Base-by-base conservation (phyloP, 129 eudicot species). In the Ambrosia trifida region DNA sequence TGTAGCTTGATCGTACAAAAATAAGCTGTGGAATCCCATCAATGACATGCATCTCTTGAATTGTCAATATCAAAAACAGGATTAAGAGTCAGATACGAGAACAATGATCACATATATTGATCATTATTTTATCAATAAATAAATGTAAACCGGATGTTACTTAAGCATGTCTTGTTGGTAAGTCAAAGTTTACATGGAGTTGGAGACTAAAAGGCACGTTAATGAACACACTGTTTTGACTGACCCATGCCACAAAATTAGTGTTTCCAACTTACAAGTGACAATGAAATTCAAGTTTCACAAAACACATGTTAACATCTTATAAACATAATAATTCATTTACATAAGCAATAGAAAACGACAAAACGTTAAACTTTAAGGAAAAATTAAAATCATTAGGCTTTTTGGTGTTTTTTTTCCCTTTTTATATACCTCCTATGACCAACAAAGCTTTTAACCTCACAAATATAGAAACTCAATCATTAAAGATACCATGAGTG, bases 21-120 rank as follows among this genome's bases (percentile, higher is more conserved):
- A 94, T 94, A 66, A 94, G 95, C 72, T 94, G 98, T n/a, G 98
- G 98, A 51, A 80, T 80, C 76, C 97, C 95, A 61, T 94, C 98
- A 51, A 94, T 94, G 57, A 94, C 92, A 66, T 94, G 98, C 84
- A 94, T 51, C 76, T 94, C 98, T 89, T 80, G 68, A 81, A 59
- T 76, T 59, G 19, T 40, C 60, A 47, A 3, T 24, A 46, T 46
- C n/a, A 43, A 3, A 31, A 35, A 36, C 53, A 40, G 18, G 1
- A 8, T 52, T 28, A 52, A 52, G 14, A 8, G 62, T 63, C 60
- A 41, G 52, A 28, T n/a, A 28, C 43, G 31, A 54, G 19, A 31
- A 59, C 13, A 4, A 12, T 31, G 65, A 59, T 59, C 40, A 57
- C 64, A 57, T 0, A 11, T 12, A 57, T 30, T 4, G 38, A 57